Percentiles rank a stretch among this genome's conserved stretches.
Evolutionary conservation across 2,329 filamentous ascomycete species (phyloP).

Genomic region (Parascedosporium putredinis): DNA sequence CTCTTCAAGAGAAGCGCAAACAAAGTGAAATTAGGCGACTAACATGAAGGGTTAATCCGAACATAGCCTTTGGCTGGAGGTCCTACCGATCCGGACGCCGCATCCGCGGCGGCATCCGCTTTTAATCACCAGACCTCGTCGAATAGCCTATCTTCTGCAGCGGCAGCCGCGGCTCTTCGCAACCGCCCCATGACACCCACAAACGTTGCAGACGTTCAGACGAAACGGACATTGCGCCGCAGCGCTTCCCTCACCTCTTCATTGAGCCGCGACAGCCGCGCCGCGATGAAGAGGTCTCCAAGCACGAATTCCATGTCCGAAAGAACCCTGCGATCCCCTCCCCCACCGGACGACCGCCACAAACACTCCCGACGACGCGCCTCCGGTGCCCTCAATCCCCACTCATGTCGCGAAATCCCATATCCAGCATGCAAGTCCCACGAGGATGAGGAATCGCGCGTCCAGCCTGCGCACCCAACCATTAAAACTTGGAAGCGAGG

Average conservation of each 20-base stretch:
- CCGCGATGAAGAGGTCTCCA: constrained; percentile 48
- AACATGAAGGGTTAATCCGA: constrained; percentile 8
- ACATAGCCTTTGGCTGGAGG: constrained; percentile 51
- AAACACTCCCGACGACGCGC: constrained; percentile 36
- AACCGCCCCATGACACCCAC: constrained; percentile 69
- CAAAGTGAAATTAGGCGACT: too few relatives aligned
- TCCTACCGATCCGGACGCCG: constrained; percentile 61
- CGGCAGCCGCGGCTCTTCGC: constrained; percentile 75
- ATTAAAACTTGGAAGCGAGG: constrained; percentile 45
- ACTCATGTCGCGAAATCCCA: constrained; percentile 24
- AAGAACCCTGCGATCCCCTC: constrained; percentile 72
- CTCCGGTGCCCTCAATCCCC: constrained; percentile 69
- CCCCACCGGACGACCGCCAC: constrained; percentile 37
- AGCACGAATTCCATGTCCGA: constrained; percentile 81
- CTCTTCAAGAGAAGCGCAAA: too few relatives aligned
- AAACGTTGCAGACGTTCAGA: constrained; percentile 72
- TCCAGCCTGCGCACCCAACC: constrained; percentile 34
- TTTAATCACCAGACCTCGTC: constrained; percentile 48
- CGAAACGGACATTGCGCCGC: constrained; percentile 71
- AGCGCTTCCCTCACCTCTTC: constrained; percentile 62
- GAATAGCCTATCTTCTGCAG: constrained; percentile 66
- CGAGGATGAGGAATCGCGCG: constrained; percentile 30
- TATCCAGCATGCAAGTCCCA: constrained; percentile 11
- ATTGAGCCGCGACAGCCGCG: constrained; percentile 28
- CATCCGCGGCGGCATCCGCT: constrained; percentile 71